Conservation (phyloP, 2,329 filamentous ascomycete species). For the Shiraia sp. region DNA sequence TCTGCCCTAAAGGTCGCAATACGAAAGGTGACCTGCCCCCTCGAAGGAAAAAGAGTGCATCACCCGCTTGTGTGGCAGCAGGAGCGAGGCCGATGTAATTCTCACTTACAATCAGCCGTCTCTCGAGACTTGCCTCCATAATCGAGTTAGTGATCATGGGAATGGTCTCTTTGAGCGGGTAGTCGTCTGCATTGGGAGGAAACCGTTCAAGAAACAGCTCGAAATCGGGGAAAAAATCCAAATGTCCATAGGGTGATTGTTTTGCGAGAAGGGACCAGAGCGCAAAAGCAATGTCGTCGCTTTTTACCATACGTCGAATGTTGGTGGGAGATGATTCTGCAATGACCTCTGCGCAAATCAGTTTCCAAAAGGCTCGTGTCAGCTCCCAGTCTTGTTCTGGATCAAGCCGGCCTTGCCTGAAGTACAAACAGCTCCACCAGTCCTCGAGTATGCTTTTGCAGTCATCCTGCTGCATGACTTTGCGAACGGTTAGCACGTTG, state of each 20-base stretch:
- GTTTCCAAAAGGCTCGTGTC: background rate
- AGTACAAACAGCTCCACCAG: background rate
- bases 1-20: background rate
- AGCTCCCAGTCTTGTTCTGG: too few species aligned
- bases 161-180: background rate
- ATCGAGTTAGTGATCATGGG: slow-evolving; percentile 6
- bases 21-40: slow-evolving; percentile 17
- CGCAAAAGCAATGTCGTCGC: background rate
- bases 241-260: too few species aligned
- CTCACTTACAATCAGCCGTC: slow-evolving; percentile 7
- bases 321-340: background rate
- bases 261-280: background rate
- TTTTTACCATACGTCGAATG: background rate
- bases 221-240: too few species aligned
- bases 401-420: too few species aligned
- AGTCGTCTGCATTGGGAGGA: background rate
- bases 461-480: background rate
- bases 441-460: background rate
- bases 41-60: slow-evolving; percentile 10
- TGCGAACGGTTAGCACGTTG: background rate
- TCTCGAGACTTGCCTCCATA: slow-evolving; percentile 8
- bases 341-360: slow-evolving; percentile 1
- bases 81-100: slow-evolving; percentile 10
- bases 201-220: too few species aligned
- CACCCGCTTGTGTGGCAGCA: slow-evolving; percentile 3